Evolutionary conservation across 2,329 filamentous ascomycete species (phyloP).

Genomic region (Ophiostoma montium): DNA sequence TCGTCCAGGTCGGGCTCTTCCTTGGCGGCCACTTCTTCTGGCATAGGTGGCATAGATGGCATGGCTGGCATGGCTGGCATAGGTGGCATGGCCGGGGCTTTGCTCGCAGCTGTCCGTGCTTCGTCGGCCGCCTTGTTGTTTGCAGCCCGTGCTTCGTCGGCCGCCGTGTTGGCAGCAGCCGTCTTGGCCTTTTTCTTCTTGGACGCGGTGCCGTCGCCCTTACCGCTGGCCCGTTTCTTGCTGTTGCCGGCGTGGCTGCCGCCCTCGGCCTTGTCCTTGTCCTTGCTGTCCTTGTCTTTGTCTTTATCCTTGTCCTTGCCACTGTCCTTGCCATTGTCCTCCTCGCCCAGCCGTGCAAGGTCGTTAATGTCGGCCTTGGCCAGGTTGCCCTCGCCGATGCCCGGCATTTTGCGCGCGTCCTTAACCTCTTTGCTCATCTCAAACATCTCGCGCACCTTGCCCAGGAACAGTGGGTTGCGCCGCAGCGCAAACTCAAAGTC

Average conservation of each 20-base stretch:
- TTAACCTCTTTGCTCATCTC: conserved; percentile 82
- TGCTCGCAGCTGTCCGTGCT: neutral
- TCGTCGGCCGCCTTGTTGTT: neutral
- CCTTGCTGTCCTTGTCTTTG: conserved; percentile 12
- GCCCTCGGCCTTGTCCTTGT: neutral
- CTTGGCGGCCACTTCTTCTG: neutral
- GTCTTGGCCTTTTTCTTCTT: conserved; percentile 3
- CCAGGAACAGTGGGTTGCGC: conserved; percentile 71
- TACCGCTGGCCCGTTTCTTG: neutral
- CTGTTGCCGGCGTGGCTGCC: neutral
- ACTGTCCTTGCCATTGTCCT: conserved; percentile 1
- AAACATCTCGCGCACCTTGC: conserved; percentile 77
- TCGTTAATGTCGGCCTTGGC: conserved; percentile 17
- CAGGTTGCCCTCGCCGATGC: conserved; percentile 43
- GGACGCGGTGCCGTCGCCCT: neutral
- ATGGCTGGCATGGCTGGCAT: too few relatives aligned
- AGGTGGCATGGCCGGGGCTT: too few relatives aligned
- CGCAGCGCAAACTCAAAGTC: conserved; percentile 93
- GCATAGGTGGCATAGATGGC: too few relatives aligned
- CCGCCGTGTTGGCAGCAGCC: neutral
- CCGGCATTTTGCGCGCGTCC: conserved; percentile 62
- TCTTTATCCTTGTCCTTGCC: conserved; percentile 15
- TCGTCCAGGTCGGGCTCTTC: conserved; percentile 8
- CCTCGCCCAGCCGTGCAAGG: conserved; percentile 14
- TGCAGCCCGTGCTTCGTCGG: neutral